Conservation (phyloP, 805 yeast genomes). For the Pichia gijzeniarum region DNA sequence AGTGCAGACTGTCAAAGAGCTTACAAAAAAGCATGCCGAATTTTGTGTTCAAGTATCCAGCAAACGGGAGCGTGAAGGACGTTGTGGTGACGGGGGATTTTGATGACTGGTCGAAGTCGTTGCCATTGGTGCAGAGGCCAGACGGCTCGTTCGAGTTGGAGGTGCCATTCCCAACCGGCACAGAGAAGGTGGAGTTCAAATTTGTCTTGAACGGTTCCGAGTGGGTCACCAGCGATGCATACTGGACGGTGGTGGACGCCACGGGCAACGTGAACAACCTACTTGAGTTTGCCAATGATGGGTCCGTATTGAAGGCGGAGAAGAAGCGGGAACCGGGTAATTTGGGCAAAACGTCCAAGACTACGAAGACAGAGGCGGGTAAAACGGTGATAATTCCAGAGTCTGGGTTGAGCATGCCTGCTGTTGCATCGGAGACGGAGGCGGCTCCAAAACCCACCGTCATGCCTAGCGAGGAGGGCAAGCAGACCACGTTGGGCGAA, state of each 20-base stretch:
- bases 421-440: neutral
- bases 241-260: slow-evolving; percentile 39
- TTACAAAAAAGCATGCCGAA: slow-evolving; percentile 1
- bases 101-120: slow-evolving; percentile 49
- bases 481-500: slow-evolving; percentile 48
- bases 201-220: slow-evolving; percentile 52
- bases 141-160: slow-evolving; percentile 31
- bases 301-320: slow-evolving; percentile 28
- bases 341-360: no score
- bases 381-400: slow-evolving; percentile 20
- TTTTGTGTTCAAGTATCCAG: slow-evolving; percentile 19
- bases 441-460: slow-evolving; percentile 29
- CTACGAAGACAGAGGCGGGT: slow-evolving; percentile 36
- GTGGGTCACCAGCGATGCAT: slow-evolving; percentile 41
- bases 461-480: slow-evolving; percentile 40
- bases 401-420: slow-evolving; percentile 7
- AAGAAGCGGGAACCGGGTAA: slow-evolving; percentile 13
- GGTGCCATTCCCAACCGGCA: slow-evolving; percentile 24
- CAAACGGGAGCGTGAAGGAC: slow-evolving; percentile 16
- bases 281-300: slow-evolving; percentile 34
- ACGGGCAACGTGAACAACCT: slow-evolving; percentile 49
- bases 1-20: no score
- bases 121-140: slow-evolving; percentile 39
- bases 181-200: slow-evolving; percentile 37
- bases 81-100: slow-evolving; percentile 58